Evolutionary conservation across 805 yeast genomes (phyloP), one percentile per base, ranked within the genome.

Genomic region (Yarrowia sp.): DNA sequence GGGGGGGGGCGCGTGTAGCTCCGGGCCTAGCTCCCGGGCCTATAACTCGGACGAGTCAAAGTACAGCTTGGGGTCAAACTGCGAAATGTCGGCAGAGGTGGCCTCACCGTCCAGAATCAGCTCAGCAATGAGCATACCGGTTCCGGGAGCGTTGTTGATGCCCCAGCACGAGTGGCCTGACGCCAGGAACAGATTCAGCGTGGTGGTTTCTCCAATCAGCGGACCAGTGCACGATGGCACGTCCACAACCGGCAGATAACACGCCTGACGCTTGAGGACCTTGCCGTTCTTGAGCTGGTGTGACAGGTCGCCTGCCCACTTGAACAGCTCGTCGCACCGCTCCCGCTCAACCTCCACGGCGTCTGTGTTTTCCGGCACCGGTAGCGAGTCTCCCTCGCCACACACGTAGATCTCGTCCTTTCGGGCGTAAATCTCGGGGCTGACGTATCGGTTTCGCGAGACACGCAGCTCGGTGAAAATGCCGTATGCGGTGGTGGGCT

Each of bases 91-190:
- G 31, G 97, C 95, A 66, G 90, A 84, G 41, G 76, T 80, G 8
- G 88, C 88, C 68, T 84, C 85, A 11, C 98, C 98, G 60, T 93
- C 98, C 50, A 93, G 75, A 51, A 93, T 75, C 64, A 93, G 72
- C 76, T 93, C 98, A 68, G 96, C 86, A 86, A 93, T 83, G 42
- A 95, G 82, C 72, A 90, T 86, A n/a, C 99, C 99, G 0, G 98
- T 92, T 4, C 89, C 98, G 0, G 98, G 98, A 0, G 97, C 97
- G 75, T 95, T 93, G 77, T 93, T 95, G 68, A 93, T 95, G 22
- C 99, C 99, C 99, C 99, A 93, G 77, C 98, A 95, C 14, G 97
- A 89, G 76, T 93, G 99, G 0, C 98, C 99, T 14, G 93, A 84
- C 1, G 97, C 97, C 65, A 93, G 75, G 70, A 79, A 89, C 67